Evolutionary conservation across 805 yeast genomes (phyloP).

Genomic region (Ogataea degrootiae): DNA sequence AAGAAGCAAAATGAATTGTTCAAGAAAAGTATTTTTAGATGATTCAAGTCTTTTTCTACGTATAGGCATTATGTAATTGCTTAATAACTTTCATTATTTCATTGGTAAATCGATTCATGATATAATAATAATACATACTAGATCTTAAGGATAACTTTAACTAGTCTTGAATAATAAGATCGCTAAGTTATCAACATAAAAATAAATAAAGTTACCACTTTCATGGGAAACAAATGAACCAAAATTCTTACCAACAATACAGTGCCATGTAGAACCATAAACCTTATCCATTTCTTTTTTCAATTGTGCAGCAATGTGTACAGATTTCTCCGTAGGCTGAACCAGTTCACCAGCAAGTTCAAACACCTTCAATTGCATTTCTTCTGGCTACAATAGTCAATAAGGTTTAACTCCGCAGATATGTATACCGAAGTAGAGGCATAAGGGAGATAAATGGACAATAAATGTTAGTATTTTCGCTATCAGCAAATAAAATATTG

Average conservation of each 20-base stretch:
- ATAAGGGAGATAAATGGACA: no score
- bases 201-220: conserved; percentile 66
- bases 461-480: background rate
- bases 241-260: conserved; percentile 72
- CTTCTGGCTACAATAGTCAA: conserved; percentile 35
- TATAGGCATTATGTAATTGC: no score
- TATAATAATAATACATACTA: no score
- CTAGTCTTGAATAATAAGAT: conserved; percentile 67
- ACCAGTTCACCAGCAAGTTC: conserved; percentile 43
- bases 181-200: conserved; percentile 66
- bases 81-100: no score
- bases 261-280: conserved; percentile 76
- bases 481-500: no score
- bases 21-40: conserved; percentile 17
- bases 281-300: conserved; percentile 61
- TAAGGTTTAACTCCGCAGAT: background rate
- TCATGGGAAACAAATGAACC: conserved; percentile 77
- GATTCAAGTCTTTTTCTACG: background rate
- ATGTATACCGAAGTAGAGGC: no score
- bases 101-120: no score
- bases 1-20: conserved; percentile 17
- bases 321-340: conserved; percentile 40
- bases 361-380: conserved; percentile 45
- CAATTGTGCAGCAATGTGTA: conserved; percentile 60
- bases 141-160: conserved; percentile 22